Conservation (phyloP, 306 rosid genomes). For the cucumber (Cucumis sativus) region Cucumber_9930_V3 NC_026659.2:27510501-27511000, state of each 20-base stretch:
- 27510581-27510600: not conserved
- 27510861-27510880: not conserved
- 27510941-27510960: constrained; percentile 5
- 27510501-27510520: too few species aligned
- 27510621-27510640: not conserved
- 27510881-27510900: constrained; percentile 1
- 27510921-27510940: constrained; percentile 19
- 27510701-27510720: not conserved
- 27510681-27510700: not conserved
- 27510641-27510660: not conserved
- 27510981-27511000: not conserved
- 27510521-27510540: too few species aligned
- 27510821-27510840: not conserved
- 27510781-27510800: not conserved
- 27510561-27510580: too few species aligned
- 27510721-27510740: not conserved
- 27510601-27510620: not conserved
- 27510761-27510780: not conserved
- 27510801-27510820: not conserved
- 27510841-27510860: constrained; percentile 3
- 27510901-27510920: constrained; percentile 3
- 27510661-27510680: not conserved
- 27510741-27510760: not conserved
- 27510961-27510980: constrained; percentile 6
- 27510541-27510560: too few species aligned